Percentiles rank a stretch among this genome's conserved stretches.
These are phyloP conservation scores for Yamadazyma endophytica DNA, from an alignment of 805 yeast genomes.

Conservation along the genomic window DNA sequence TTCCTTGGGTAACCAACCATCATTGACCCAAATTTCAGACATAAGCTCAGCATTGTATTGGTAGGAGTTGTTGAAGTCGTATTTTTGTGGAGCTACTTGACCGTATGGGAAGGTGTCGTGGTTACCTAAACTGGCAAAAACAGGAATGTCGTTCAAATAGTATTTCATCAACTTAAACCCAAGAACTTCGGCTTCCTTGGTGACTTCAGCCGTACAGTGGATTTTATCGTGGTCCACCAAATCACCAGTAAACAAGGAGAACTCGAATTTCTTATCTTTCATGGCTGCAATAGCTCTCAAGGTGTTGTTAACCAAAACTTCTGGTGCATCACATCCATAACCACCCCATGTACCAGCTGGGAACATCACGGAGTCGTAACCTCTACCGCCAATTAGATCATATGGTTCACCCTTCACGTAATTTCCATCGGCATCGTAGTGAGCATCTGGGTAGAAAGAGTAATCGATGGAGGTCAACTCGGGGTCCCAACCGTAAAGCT, in stretches of 20 bases:
- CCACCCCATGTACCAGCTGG: slow-evolving; percentile 63
- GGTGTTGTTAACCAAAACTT: slow-evolving; percentile 54
- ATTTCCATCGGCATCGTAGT: slow-evolving; percentile 19
- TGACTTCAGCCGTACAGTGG: slow-evolving; percentile 52
- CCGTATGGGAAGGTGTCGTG: slow-evolving; percentile 74
- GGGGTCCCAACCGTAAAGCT: slow-evolving; percentile 15
- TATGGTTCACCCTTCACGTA: slow-evolving; percentile 30
- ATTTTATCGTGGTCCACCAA: slow-evolving; percentile 64
- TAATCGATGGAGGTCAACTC: slow-evolving; percentile 4
- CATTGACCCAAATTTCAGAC: slow-evolving; percentile 31
- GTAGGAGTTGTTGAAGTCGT: slow-evolving; percentile 23
- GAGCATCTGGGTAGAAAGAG: slow-evolving; percentile 22
- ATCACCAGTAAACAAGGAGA: slow-evolving; percentile 70
- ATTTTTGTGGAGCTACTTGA: slow-evolving; percentile 51
- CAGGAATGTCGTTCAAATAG: slow-evolving; percentile 48
- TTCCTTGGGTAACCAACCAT: slow-evolving; percentile 32
- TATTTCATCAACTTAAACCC: slow-evolving; percentile 60
- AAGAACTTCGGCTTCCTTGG: slow-evolving; percentile 67
- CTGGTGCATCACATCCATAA: slow-evolving; percentile 66
- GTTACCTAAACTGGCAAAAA: slow-evolving; percentile 62
- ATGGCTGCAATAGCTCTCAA: slow-evolving; percentile 25
- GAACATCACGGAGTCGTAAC: slow-evolving; percentile 14
- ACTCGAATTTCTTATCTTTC: slow-evolving; percentile 42
- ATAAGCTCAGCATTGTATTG: slow-evolving; percentile 37
- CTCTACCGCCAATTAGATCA: slow-evolving; percentile 21